Base-by-base conservation (phyloP, 2,329 filamentous ascomycete genomes). In the Helotiales sp. region DNA sequence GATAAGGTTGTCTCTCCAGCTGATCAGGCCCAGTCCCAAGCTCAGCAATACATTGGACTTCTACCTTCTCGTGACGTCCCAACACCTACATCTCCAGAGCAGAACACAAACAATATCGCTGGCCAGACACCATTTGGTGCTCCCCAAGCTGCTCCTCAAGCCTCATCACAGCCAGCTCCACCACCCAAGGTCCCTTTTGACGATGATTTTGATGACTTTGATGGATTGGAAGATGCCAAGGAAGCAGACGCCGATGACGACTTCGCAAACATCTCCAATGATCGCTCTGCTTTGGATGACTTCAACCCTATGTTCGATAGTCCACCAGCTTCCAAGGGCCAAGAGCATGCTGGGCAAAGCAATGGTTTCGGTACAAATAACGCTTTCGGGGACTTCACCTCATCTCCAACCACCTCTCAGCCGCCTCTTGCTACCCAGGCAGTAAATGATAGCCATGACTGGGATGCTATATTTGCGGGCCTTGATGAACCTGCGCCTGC, bases 401-500 rank as follows among this genome's bases (percentile, higher is more conserved):
- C 77, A 56, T 82, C 82, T 79, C 58, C 75, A 77, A 51, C 75
- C 76, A 58, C 62, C 15, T 61, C 58, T 12, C 62, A 63, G n/a
- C 61, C 67, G 54, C 64, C 67, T 52, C 60, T 69, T 38, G 64
- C 70, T 24, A 63, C 73, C n/a, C 55, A 72, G 40, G 71, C 75
- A 58, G 70, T 73, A 48, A 70, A 72, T 44, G 81, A 83, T 13
- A 76, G 77, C 31, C 89, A 96, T 66, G 93, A 98, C 72, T 98
- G 95, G 95, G 93, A 98, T 69, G 89, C 91, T 36, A 91, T 98
- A 55, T 98, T 98, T 75, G 89, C 90, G 1, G 87, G 88, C 25
- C 78, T 96, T 7, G 89, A 93, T 7, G 66, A 71, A 52, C 52
- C 67, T 15, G 48, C 62, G 44, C 53, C 62, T 7, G 59, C 63